phyloP scores from a whole-genome alignment of 352 stramenopile genomes.

The Globisporangium yorkense region DNA sequence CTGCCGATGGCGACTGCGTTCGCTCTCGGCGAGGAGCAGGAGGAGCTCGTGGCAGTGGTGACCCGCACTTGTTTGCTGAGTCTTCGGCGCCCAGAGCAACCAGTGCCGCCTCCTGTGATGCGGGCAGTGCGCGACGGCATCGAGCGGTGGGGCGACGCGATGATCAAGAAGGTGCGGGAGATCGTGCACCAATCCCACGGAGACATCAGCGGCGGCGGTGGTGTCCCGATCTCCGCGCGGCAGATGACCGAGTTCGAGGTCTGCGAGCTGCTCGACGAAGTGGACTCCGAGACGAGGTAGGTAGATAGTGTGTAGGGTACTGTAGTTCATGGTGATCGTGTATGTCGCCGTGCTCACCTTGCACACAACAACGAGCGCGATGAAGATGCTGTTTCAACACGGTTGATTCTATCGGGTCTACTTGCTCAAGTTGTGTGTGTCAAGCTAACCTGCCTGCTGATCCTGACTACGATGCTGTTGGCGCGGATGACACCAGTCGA shows the following conservation, averaged over 20 bases:
- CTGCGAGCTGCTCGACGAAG: not conserved
- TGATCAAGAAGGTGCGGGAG: slow-evolving; percentile 7
- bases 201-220: too few species aligned
- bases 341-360: too few species aligned
- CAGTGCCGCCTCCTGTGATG: slow-evolving; percentile 1
- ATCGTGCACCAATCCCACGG: not conserved
- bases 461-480: not conserved
- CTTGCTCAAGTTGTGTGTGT: too few species aligned
- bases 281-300: not conserved
- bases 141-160: slow-evolving; percentile 7
- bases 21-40: not conserved
- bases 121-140: slow-evolving; percentile 3
- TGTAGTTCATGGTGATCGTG: too few species aligned
- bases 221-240: not conserved
- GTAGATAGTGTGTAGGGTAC: too few species aligned
- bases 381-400: too few species aligned
- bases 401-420: too few species aligned
- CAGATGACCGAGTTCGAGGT: not conserved
- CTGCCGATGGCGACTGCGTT: too few species aligned
- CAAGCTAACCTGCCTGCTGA: too few species aligned
- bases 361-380: too few species aligned
- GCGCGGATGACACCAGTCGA: slow-evolving; percentile 1
- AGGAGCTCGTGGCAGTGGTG: not conserved
- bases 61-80: not conserved
- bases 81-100: not conserved